Conservation (phyloP, 1,284 basidiomycete species). For the Amylostereum areolatum region DNA sequence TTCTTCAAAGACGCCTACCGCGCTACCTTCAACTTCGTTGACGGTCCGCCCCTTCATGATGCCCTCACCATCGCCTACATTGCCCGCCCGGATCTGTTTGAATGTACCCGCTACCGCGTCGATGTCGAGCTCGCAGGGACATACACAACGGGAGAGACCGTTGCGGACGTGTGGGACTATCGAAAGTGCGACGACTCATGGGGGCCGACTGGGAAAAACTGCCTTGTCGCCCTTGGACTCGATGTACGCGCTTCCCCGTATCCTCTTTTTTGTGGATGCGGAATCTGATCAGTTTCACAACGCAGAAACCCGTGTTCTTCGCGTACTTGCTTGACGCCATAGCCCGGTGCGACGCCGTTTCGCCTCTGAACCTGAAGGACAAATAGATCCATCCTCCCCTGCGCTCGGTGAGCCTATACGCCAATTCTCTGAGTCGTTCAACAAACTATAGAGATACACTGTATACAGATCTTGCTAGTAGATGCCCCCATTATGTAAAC, state of each 20-base stretch:
- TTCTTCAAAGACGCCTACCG: conserved; percentile 70
- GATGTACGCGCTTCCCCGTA: conserved; percentile 41
- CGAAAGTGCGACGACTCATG: conserved; percentile 50
- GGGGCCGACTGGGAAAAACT: conserved; percentile 68
- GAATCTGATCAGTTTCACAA: background rate
- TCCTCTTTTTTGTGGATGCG: background rate
- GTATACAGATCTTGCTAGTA: too few species aligned
- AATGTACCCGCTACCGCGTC: conserved; percentile 55
- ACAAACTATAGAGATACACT: too few species aligned
- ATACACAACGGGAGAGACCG: conserved; percentile 66
- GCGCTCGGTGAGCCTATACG: too few species aligned
- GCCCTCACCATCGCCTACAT: conserved; percentile 74
- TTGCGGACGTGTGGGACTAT: conserved; percentile 71
- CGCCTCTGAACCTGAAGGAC: conserved; percentile 39
- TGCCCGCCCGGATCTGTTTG: conserved; percentile 58
- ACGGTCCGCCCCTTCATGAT: conserved; percentile 81
- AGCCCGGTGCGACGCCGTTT: conserved; percentile 47
- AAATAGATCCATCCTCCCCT: background rate
- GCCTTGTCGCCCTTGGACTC: conserved; percentile 57
- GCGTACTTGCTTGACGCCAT: conserved; percentile 57
- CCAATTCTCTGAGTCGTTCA: too few species aligned
- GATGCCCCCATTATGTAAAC: too few species aligned
- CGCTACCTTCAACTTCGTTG: conserved; percentile 63
- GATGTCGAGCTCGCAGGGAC: conserved; percentile 67
- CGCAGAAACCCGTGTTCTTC: conserved; percentile 61